Evolutionary conservation across 805 yeast species (phyloP).

Genomic region (Yamadazyma laniorum): DNA sequence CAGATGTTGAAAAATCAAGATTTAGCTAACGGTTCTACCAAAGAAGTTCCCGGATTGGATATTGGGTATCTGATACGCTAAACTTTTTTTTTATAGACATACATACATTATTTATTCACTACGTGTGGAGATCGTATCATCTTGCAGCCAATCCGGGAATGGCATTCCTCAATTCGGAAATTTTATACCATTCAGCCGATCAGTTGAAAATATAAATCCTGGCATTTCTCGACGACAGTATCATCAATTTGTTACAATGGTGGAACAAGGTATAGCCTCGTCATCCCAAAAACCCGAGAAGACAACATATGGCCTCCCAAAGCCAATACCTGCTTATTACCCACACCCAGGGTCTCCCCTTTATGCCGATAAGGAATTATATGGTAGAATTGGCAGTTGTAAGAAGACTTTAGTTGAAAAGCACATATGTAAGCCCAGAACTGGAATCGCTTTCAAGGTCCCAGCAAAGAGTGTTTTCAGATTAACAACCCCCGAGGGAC

Average conservation of each 20-base stretch:
- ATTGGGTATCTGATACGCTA: constrained; percentile 9
- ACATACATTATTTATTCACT: not conserved
- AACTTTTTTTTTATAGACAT: constrained; percentile 1
- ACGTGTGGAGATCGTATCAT: no score
- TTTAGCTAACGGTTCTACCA: constrained; percentile 1
- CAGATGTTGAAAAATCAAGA: constrained; percentile 3
- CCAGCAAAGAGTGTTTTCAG: constrained; percentile 60
- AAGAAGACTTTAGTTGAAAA: constrained; percentile 42
- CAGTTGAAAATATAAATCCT: not conserved
- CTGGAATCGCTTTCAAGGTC: constrained; percentile 63
- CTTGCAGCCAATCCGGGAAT: not conserved
- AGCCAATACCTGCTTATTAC: constrained; percentile 56
- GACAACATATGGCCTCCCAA: constrained; percentile 34
- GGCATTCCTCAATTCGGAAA: not conserved
- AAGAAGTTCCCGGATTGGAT: constrained; percentile 15
- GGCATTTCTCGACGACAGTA: no score
- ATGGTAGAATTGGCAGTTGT: constrained; percentile 44
- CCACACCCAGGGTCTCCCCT: constrained; percentile 55
- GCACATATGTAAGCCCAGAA: constrained; percentile 49
- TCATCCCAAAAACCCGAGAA: constrained; percentile 33
- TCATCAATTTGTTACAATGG: no score
- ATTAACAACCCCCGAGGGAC: constrained; percentile 63
- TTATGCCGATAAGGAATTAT: constrained; percentile 49
- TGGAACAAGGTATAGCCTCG: no score
- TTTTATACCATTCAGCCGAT: not conserved